Conservation (phyloP, 2,329 filamentous ascomycete species). For the Graphilbum fragrans region DNA sequence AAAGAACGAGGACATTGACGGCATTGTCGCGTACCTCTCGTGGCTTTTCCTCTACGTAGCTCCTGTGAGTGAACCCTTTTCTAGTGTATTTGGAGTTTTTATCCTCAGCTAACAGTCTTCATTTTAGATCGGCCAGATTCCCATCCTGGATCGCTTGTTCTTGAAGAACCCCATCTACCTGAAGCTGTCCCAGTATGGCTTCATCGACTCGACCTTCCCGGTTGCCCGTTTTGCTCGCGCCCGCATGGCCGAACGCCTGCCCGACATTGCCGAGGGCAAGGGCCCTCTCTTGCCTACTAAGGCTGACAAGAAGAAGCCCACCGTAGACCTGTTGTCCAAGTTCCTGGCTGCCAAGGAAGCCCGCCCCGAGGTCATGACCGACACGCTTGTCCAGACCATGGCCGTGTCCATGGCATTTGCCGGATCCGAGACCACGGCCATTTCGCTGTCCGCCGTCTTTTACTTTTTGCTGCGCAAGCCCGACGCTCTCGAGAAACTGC, state of each 20-base stretch:
- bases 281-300: slow-evolving; percentile 25
- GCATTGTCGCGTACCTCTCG: slow-evolving; percentile 54
- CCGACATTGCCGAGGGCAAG: slow-evolving; percentile 24
- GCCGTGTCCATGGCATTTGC: slow-evolving; percentile 63
- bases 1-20: slow-evolving; percentile 61
- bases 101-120: not conserved
- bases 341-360: slow-evolving; percentile 57
- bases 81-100: not conserved
- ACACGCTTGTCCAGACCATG: slow-evolving; percentile 57
- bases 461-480: slow-evolving; percentile 62
- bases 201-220: slow-evolving; percentile 58
- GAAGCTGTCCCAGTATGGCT: slow-evolving; percentile 52
- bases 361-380: slow-evolving; percentile 60
- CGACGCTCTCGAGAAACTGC: slow-evolving; percentile 37
- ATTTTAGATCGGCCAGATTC: slow-evolving; percentile 58
- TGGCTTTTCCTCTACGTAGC: slow-evolving; percentile 60
- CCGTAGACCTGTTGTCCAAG: slow-evolving; percentile 55
- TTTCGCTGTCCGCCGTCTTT: slow-evolving; percentile 58
- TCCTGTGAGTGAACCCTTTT: slow-evolving; percentile 28
- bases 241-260: slow-evolving; percentile 53
- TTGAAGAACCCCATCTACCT: slow-evolving; percentile 66
- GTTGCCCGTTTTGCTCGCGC: slow-evolving; percentile 60
- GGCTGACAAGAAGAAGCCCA: slow-evolving; percentile 21
- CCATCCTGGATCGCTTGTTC: slow-evolving; percentile 52
- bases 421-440: slow-evolving; percentile 70